These are phyloP conservation scores for Alisma plantagoaquatica DNA, from an alignment of 106 monocot species.

Conservation along the genomic window DNA sequence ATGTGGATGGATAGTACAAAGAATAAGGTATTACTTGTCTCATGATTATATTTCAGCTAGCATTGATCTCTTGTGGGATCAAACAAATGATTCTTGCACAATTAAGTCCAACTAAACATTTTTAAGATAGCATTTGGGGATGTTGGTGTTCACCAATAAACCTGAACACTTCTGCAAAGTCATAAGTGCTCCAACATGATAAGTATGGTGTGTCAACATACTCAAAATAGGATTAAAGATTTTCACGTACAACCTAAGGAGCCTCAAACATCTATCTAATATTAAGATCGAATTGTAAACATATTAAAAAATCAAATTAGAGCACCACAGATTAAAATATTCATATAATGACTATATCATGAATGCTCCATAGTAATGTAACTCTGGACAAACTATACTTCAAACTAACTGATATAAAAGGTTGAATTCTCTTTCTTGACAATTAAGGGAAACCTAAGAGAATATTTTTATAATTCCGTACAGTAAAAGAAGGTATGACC, in stretches of 20 bases:
- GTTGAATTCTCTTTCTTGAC: no score
- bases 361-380: no score
- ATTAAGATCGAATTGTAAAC: conserved; percentile 45
- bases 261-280: conserved; percentile 81
- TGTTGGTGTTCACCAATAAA: conserved; percentile 93
- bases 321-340: no score
- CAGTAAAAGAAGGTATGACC: no score
- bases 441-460: no score
- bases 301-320: no score
- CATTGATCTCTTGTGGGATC: conserved; percentile 47
- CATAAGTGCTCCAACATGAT: conserved; percentile 79
- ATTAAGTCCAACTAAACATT: conserved; percentile 81
- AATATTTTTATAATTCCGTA: no score
- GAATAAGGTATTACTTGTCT: conserved; percentile 79
- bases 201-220: conserved; percentile 59
- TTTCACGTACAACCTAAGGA: conserved; percentile 71
- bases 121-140: conserved; percentile 72
- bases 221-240: conserved; percentile 72
- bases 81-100: conserved; percentile 92
- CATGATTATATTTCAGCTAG: conserved; percentile 63
- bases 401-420: no score
- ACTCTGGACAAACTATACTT: no score
- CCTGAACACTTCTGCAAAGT: conserved; percentile 89
- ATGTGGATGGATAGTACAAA: conserved; percentile 84
- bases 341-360: no score